Conservation (phyloP, 2,329 filamentous ascomycete genomes). For the Seiridium unicorne region DNA sequence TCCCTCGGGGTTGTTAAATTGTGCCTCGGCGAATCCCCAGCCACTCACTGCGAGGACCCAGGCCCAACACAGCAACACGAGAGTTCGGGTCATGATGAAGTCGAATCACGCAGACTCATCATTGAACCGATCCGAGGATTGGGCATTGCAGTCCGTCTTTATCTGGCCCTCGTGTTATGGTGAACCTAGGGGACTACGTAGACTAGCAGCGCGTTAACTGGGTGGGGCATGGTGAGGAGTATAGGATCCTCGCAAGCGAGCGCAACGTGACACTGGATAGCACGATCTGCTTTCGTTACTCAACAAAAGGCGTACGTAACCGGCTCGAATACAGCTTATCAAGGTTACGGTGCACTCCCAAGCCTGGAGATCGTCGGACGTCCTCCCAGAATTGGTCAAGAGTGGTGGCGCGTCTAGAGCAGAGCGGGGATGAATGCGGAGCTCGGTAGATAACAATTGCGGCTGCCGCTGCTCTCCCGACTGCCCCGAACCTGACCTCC, state of each 20-base stretch:
- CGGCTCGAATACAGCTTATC: background rate
- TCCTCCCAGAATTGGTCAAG: background rate
- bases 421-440: background rate
- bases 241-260: background rate
- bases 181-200: background rate
- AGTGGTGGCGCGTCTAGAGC: background rate
- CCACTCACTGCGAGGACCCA: background rate
- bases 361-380: background rate
- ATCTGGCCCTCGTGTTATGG: no score
- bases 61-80: background rate
- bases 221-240: background rate
- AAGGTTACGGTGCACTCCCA: background rate
- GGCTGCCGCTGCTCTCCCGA: background rate
- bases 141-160: no score
- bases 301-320: constrained; percentile 1
- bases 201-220: background rate
- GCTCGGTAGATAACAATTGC: background rate
- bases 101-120: no score
- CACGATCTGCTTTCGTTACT: background rate
- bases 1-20: constrained; percentile 36
- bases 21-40: constrained; percentile 2
- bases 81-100: background rate
- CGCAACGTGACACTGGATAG: background rate
- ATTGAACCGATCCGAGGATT: no score
- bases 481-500: background rate